Conservation (phyloP, 768 basidiomycete species). For the Brasilioporus rufonigricans region DNA sequence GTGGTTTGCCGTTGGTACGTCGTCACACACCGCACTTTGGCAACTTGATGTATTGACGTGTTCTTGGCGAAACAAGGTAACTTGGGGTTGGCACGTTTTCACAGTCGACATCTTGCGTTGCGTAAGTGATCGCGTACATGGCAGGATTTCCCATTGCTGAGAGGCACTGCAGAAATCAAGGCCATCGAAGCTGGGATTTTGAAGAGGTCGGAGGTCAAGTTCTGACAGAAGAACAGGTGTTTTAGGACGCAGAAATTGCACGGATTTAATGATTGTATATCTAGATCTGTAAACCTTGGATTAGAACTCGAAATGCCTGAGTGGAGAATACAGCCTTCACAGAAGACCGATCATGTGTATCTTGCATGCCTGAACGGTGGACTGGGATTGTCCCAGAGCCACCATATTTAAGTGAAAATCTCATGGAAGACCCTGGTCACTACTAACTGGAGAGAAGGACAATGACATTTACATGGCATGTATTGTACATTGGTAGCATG, state of each 20-base stretch:
- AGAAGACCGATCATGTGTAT: too few species aligned
- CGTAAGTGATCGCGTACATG: slow-evolving; percentile 18
- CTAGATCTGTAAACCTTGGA: too few species aligned
- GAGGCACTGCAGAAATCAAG: slow-evolving; percentile 23
- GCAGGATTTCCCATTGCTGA: neutral
- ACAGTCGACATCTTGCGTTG: slow-evolving; percentile 31
- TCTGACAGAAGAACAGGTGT: slow-evolving; percentile 7
- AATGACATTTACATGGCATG: neutral
- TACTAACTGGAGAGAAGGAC: neutral
- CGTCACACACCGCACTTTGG: neutral
- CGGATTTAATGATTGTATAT: too few species aligned
- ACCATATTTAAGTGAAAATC: too few species aligned
- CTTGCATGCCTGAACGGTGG: too few species aligned
- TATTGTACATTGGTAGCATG: slow-evolving; percentile 5
- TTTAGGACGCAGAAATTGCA: too few species aligned
- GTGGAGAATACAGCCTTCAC: too few species aligned
- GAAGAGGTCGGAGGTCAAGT: slow-evolving; percentile 17
- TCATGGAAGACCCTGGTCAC: too few species aligned
- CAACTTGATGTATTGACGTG: neutral
- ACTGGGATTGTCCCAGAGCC: too few species aligned
- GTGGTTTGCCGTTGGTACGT: slow-evolving; percentile 31
- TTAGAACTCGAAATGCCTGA: too few species aligned
- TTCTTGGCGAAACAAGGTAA: slow-evolving; percentile 17
- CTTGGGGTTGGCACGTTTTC: slow-evolving; percentile 24
- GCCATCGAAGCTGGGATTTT: slow-evolving; percentile 29